phyloP scores from a whole-genome alignment of 2,329 filamentous ascomycete species.

The Esteya vermicola region DNA sequence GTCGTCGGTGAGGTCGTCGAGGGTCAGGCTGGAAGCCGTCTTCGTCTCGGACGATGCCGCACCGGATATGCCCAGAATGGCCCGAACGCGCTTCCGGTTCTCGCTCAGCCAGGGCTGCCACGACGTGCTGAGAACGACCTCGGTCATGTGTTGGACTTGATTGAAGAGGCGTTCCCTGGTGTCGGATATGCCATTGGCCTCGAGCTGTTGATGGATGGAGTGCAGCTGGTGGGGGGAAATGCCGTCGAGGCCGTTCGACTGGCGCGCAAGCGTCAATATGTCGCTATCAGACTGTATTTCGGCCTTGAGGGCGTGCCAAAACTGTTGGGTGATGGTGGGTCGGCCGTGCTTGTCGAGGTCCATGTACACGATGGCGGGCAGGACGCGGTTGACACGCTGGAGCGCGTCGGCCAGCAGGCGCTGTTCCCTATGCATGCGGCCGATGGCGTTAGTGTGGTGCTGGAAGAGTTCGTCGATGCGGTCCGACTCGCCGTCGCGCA shows the following conservation, averaged over 20 bases:
- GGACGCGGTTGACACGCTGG: conserved; percentile 27
- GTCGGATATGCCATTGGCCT: conserved; percentile 13
- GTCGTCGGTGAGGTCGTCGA: too few species aligned
- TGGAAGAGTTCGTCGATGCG: conserved; percentile 13
- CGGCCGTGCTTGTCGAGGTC: conserved; percentile 36
- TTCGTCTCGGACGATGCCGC: too few species aligned
- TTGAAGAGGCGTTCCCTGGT: conserved; percentile 16
- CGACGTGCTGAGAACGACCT: conserved; percentile 19
- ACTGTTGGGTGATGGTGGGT: conserved; percentile 40
- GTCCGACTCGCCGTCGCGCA: conserved; percentile 12
- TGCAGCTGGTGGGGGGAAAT: conserved; percentile 33
- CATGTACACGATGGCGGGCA: conserved; percentile 45
- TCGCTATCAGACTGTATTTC: conserved; percentile 34
- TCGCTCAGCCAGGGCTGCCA: conserved; percentile 39
- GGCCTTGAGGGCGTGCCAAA: conserved; percentile 50
- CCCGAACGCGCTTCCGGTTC: conserved; percentile 29
- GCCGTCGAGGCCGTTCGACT: conserved; percentile 20
- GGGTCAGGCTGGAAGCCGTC: too few species aligned
- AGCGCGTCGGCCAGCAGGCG: conserved; percentile 23
- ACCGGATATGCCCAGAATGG: conserved; percentile 12
- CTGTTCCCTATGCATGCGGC: conserved; percentile 15
- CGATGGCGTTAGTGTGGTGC: conserved; percentile 12
- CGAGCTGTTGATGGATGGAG: conserved; percentile 27
- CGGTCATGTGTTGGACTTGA: conserved; percentile 15
- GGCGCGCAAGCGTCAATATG: conserved; percentile 31